Conservation (phyloP, 208 protist genomes). For the Acanthamoeba divionensis region DNA sequence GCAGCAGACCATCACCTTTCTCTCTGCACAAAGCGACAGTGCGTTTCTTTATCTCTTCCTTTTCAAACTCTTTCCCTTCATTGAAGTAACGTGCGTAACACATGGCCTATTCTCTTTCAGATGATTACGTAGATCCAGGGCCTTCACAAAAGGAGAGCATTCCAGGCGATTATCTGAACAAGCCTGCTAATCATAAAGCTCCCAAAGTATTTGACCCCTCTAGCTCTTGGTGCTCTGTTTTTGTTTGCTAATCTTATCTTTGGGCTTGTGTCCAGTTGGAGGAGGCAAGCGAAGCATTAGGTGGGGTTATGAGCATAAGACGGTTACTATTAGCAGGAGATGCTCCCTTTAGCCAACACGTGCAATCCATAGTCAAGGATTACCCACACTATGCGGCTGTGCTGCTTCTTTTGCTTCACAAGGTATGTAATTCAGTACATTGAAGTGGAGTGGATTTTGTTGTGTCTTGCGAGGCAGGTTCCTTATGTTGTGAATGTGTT, state of each 20-base stretch:
- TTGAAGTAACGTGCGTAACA: not conserved
- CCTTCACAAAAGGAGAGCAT: constrained; percentile 33
- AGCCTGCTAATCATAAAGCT: not conserved
- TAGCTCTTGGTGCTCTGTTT: not conserved
- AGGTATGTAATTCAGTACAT: no score
- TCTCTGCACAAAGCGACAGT: constrained; percentile 34
- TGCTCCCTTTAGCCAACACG: not conserved
- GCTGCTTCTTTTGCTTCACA: constrained; percentile 7
- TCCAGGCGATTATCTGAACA: constrained; percentile 9
- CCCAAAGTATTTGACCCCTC: not conserved
- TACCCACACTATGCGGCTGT: constrained; percentile 38
- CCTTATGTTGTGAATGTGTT: not conserved
- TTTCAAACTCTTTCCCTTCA: not conserved
- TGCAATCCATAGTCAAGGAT: not conserved
- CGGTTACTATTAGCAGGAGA: constrained; percentile 5
- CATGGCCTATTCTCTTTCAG: not conserved
- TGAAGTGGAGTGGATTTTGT: no score
- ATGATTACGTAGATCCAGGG: constrained; percentile 22
- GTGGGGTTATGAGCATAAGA: not conserved
- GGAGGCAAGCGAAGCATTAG: constrained; percentile 15
- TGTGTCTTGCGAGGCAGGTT: not conserved
- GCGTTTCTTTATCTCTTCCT: not conserved
- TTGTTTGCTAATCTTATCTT: not conserved
- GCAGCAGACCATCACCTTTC: not conserved
- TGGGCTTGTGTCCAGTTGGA: not conserved